Evolutionary conservation across 306 rosid species (phyloP), one percentile per base, ranked within the genome.

Genomic region (Gynostemma pentaphyllum): DNA sequence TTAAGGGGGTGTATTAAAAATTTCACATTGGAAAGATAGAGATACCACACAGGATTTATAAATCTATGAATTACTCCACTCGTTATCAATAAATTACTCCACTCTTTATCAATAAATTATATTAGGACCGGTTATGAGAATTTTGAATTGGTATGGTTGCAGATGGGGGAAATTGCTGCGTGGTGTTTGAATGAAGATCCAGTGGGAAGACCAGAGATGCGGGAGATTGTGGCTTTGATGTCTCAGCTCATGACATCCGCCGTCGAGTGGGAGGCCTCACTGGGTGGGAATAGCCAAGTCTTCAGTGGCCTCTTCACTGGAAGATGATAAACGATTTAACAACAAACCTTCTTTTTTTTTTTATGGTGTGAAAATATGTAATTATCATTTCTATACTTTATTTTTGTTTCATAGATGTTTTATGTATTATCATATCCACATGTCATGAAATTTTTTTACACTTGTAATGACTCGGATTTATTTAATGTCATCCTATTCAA

Each of bases 231-330:
- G 19, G 78, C 52, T 24, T 48, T 50, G 23, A 46, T 91, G 60
- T 78, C 89, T 39, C 80, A 83, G 14, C 64, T 91, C 34, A 55
- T 69, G 65, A 68, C 64, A 27, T 71, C 82, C 1, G 82, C 91
- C 3, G 56, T 61, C 32, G 85, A 83, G 68, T 83, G 97, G 97
- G 96, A 87, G 78, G 94, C 95, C 7, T 78, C 89, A 49, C 79
- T 85, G 0, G 87, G 89, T 12, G 87, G 90, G 36, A 80, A 75
- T 64, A 81, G 86, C 78, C 84, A 81, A 24, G 86, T 87, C 61
- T 83, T 90, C 71, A 81, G 84, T 9, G 86, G 87, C 19, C 45
- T 83, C 15, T 77, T 82, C 28, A 67, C 24, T 60, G 88, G 90
- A 76, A 81, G 96, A 86, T 89, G 81, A 89, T 56, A 2, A 2